Percentiles rank a stretch among this genome's conserved stretches.
phyloP scores from a whole-genome alignment of 2,329 filamentous ascomycete species.

The Pseudopyrenochaeta lycopersici region DNA sequence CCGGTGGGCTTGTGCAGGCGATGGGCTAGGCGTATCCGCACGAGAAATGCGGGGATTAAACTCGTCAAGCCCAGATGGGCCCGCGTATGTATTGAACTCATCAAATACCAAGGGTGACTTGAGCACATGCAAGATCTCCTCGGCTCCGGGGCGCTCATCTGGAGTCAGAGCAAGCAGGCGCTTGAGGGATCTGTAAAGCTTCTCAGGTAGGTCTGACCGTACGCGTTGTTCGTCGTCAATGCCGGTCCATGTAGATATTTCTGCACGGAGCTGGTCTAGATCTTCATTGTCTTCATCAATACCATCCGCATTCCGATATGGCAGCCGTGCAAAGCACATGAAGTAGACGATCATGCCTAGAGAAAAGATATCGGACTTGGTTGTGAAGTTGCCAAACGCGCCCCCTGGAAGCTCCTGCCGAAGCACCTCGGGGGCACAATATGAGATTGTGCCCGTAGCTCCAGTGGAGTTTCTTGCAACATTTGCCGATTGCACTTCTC shows the following conservation, averaged over 20 bases:
- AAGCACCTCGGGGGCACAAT: constrained; percentile 94
- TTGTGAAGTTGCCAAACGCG: constrained; percentile 89
- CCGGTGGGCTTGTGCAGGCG: constrained; percentile 31
- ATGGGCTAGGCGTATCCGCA: constrained; percentile 53
- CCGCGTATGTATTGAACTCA: constrained; percentile 53
- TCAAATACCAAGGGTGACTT: constrained; percentile 68
- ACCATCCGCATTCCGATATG: constrained; percentile 83
- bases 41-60: constrained; percentile 54
- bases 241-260: constrained; percentile 88
- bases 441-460: constrained; percentile 94
- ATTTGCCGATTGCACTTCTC: constrained; percentile 90
- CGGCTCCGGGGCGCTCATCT: constrained; percentile 79
- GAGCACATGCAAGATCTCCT: constrained; percentile 82
- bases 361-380: constrained; percentile 98
- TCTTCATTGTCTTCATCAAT: constrained; percentile 93
- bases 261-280: constrained; percentile 80
- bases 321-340: constrained; percentile 90
- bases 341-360: constrained; percentile 99
- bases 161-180: constrained; percentile 81
- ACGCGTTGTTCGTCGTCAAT: constrained; percentile 80
- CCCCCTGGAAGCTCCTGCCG: constrained; percentile 70
- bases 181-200: constrained; percentile 85
- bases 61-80: constrained; percentile 40
- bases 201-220: constrained; percentile 82
- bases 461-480: constrained; percentile 86